Conservation (phyloP, 257 asterid species). For the Solanum lycopersicoides region DNA sequence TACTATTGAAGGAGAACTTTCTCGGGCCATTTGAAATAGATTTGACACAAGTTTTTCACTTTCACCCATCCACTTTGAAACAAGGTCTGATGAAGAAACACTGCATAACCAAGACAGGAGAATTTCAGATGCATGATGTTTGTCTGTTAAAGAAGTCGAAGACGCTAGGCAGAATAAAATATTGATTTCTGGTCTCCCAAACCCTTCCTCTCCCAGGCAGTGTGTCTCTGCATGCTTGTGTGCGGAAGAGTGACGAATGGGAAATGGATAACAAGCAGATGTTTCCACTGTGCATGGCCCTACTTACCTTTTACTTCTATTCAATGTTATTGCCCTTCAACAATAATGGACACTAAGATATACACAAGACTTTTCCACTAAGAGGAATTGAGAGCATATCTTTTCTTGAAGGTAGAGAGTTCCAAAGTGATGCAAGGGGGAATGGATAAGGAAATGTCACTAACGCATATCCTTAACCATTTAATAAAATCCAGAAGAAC, state of each 20-base stretch:
- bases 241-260: neutral
- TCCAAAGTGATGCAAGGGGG: neutral
- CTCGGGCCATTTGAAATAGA: slow-evolving; percentile 83
- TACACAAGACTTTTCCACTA: neutral
- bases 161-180: neutral
- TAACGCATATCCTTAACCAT: neutral
- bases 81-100: slow-evolving; percentile 76
- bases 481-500: neutral
- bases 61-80: slow-evolving; percentile 89
- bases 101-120: slow-evolving; percentile 15
- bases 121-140: neutral
- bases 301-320: neutral
- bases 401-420: neutral
- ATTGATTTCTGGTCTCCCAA: neutral
- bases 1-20: slow-evolving; percentile 67
- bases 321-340: neutral
- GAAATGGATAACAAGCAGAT: neutral
- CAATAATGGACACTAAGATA: neutral
- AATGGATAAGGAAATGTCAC: neutral
- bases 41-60: slow-evolving; percentile 80
- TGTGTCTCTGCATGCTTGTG: neutral
- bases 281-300: neutral
- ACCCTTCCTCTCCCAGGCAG: neutral
- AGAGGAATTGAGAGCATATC: neutral
- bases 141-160: neutral